Conservation (phyloP, 495 filamentous ascomycete genomes). For the Aspergillus diversus region DNA sequence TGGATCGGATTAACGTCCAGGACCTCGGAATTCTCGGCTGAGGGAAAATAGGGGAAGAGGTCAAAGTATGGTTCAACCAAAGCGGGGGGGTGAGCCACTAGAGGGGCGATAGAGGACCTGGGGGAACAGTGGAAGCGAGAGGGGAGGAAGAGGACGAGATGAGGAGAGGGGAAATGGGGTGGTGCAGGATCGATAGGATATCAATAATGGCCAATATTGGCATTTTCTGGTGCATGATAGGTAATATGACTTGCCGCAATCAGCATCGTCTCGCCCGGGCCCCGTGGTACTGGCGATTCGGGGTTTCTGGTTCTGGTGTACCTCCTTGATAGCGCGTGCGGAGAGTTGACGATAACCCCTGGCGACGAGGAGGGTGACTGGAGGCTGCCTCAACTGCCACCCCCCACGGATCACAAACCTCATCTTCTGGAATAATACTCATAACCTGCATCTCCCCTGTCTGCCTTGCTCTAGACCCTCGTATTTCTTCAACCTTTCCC, state of each 20-base stretch:
- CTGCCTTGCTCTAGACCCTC: slow-evolving; percentile 6
- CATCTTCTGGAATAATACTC: neutral
- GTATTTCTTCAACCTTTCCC: slow-evolving; percentile 1
- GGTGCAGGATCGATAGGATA: slow-evolving; percentile 18
- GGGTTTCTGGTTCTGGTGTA: neutral
- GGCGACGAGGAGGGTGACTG: neutral
- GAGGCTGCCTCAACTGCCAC: neutral
- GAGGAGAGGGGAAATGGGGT: neutral
- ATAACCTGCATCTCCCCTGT: neutral
- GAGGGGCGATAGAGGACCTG: slow-evolving; percentile 3
- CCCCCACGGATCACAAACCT: neutral
- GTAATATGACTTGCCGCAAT: slow-evolving; percentile 25
- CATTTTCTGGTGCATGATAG: neutral
- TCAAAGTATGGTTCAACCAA: slow-evolving; percentile 9
- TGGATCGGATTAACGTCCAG: slow-evolving; percentile 14
- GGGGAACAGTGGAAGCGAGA: neutral
- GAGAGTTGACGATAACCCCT: slow-evolving; percentile 12
- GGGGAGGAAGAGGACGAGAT: slow-evolving; percentile 7
- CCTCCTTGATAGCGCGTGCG: slow-evolving; percentile 4
- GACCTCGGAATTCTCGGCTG: slow-evolving; percentile 13
- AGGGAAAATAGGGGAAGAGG: slow-evolving; percentile 13
- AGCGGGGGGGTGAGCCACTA: slow-evolving; percentile 4
- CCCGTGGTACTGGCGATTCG: slow-evolving; percentile 7
- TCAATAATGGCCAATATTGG: slow-evolving; percentile 12
- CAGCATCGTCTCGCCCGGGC: slow-evolving; percentile 31